These are phyloP conservation scores for Aspergillus sp. DNA, from an alignment of 2,329 filamentous ascomycete species.

Conservation along the genomic window DNA sequence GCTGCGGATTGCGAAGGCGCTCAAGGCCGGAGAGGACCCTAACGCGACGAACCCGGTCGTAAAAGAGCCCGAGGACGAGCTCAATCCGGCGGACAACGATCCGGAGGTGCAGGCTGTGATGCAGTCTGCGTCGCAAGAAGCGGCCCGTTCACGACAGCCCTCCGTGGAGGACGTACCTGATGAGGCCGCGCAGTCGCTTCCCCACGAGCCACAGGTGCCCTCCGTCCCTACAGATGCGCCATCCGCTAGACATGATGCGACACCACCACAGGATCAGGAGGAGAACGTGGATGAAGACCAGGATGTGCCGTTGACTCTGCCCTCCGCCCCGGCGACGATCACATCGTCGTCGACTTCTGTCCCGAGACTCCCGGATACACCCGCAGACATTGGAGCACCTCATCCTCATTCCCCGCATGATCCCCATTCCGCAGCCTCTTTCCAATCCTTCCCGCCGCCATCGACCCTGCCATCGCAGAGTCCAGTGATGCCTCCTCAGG, in stretches of 20 bases:
- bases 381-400: slow-evolving; percentile 17
- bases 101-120: slow-evolving; percentile 61
- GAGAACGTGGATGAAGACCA: slow-evolving; percentile 39
- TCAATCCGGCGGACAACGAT: slow-evolving; percentile 61
- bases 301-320: slow-evolving; percentile 33
- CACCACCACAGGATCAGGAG: slow-evolving; percentile 18
- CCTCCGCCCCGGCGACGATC: slow-evolving; percentile 38
- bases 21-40: slow-evolving; percentile 87
- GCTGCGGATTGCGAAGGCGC: slow-evolving; percentile 81
- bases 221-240: slow-evolving; percentile 21
- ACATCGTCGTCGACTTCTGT: slow-evolving; percentile 25
- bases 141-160: slow-evolving; percentile 47
- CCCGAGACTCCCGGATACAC: slow-evolving; percentile 34
- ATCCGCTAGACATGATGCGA: slow-evolving; percentile 22
- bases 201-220: slow-evolving; percentile 28
- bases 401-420: slow-evolving; percentile 16
- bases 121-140: slow-evolving; percentile 43
- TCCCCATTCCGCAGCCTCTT: slow-evolving; percentile 14
- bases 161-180: slow-evolving; percentile 62
- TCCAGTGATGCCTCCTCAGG: slow-evolving; percentile 15
- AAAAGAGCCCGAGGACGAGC: slow-evolving; percentile 50
- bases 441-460: slow-evolving; percentile 44
- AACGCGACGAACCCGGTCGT: slow-evolving; percentile 82
- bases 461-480: slow-evolving; percentile 27
- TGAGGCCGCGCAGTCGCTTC: slow-evolving; percentile 52